Percentiles rank a stretch among this genome's conserved stretches.
Evolutionary conservation across 805 yeast species (phyloP).

Genomic region (Ogataea allantospora): DNA sequence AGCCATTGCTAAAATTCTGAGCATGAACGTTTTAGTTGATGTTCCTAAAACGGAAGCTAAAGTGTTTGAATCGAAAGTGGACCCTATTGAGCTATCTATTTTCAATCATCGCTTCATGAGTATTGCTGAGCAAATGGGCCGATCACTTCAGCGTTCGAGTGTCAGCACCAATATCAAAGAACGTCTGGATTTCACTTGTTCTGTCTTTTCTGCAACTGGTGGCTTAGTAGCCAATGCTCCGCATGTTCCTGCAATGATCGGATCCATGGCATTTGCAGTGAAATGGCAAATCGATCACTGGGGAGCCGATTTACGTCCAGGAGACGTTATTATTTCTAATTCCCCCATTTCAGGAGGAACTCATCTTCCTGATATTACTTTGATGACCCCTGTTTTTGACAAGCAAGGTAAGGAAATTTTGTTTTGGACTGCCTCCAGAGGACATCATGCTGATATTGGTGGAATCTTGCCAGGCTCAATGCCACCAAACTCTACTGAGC

Average conservation of each 20-base stretch:
- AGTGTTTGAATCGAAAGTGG: constrained; percentile 40
- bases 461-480: constrained; percentile 57
- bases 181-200: constrained; percentile 48
- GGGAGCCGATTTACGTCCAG: constrained; percentile 38
- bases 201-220: constrained; percentile 45
- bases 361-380: constrained; percentile 52
- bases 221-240: constrained; percentile 30
- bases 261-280: constrained; percentile 45
- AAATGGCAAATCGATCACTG: constrained; percentile 39
- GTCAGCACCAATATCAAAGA: constrained; percentile 47
- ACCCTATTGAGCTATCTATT: constrained; percentile 44
- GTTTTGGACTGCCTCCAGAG: constrained; percentile 57
- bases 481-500: constrained; percentile 53
- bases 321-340: constrained; percentile 44
- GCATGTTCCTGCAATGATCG: constrained; percentile 46
- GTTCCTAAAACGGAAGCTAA: constrained; percentile 15
- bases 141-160: constrained; percentile 43
- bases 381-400: constrained; percentile 54
- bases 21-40: constrained; percentile 33
- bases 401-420: constrained; percentile 42
- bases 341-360: constrained; percentile 47
- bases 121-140: constrained; percentile 50
- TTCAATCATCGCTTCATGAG: constrained; percentile 49
- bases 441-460: constrained; percentile 64
- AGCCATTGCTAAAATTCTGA: constrained; percentile 32